phyloP scores from a whole-genome alignment of 345 rosid genomes.

The Nasturtium officinale region DNA sequence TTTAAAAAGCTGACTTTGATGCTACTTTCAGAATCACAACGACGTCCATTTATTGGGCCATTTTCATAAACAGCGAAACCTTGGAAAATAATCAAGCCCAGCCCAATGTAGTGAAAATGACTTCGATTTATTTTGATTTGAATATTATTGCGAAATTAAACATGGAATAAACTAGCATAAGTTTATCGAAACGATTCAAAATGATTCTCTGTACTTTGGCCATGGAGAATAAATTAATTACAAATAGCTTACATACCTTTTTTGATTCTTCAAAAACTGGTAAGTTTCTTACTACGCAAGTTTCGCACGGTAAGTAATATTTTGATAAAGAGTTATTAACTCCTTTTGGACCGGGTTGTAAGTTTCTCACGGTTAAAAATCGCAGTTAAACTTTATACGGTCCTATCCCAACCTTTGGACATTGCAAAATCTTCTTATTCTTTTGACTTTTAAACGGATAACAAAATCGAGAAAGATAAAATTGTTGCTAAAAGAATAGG shows the following conservation, averaged over 20 bases:
- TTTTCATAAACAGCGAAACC: not conserved
- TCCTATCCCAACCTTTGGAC: not conserved
- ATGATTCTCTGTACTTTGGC: not conserved
- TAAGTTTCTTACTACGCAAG: slow-evolving; percentile 25
- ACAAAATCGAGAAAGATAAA: slow-evolving; percentile 12
- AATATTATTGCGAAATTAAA: not conserved
- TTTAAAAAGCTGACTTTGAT: too few species aligned
- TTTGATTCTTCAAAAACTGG: slow-evolving; percentile 10
- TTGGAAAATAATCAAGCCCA: not conserved
- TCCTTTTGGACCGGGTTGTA: not conserved
- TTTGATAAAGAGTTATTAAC: slow-evolving; percentile 10
- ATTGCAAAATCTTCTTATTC: slow-evolving; percentile 3
- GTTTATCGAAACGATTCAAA: too few species aligned
- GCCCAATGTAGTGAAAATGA: not conserved
- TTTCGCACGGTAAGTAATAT: slow-evolving; percentile 35
- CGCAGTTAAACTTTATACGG: not conserved
- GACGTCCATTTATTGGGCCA: too few species aligned
- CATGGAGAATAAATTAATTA: not conserved
- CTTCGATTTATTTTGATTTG: not conserved
- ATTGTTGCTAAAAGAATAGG: slow-evolving; percentile 15
- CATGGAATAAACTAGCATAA: not conserved
- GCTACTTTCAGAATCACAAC: too few species aligned
- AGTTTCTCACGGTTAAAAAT: slow-evolving; percentile 10
- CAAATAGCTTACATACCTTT: not conserved
- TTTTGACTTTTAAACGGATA: slow-evolving; percentile 22